phyloP scores from a whole-genome alignment of 106 monocot genomes.

The Dendrobium officinale region DNA sequence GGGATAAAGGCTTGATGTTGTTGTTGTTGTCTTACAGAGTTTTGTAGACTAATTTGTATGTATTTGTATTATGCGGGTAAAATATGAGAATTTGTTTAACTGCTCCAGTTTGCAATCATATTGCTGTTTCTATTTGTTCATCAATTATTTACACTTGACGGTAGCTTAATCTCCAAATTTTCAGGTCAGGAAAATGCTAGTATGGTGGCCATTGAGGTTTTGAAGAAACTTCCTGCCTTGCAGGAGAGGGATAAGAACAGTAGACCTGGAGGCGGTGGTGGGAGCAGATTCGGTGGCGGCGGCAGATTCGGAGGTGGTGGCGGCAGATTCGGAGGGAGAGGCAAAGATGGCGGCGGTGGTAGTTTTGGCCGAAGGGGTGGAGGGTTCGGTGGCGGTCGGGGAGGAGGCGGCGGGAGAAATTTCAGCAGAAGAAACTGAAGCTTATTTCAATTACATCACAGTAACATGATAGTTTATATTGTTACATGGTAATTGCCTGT shows the following conservation, averaged over 20 bases:
- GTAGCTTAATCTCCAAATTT: neutral
- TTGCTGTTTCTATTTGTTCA: neutral
- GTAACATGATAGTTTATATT: neutral
- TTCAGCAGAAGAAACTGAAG: constrained; percentile 5
- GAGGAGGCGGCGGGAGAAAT: neutral
- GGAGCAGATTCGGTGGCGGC: neutral
- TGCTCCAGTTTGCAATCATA: no score
- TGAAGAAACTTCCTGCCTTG: constrained; percentile 61
- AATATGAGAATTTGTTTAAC: no score
- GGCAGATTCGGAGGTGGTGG: neutral
- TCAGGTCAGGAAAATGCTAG: constrained; percentile 60
- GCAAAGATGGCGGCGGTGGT: neutral
- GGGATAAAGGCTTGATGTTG: no score
- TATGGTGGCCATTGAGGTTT: constrained; percentile 54
- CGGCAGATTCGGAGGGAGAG: neutral
- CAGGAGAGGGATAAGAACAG: constrained; percentile 37
- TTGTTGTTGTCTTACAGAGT: no score
- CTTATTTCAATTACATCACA: neutral
- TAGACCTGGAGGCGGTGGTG: neutral
- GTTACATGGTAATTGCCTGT: neutral
- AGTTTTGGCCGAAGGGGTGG: constrained; percentile 3
- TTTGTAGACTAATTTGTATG: no score
- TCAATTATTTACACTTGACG: neutral
- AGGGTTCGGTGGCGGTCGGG: neutral
- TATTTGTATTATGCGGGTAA: no score